These are phyloP conservation scores for Aspergillus hortae DNA, from an alignment of 2,329 filamentous ascomycete species.

Conservation along the genomic window DNA sequence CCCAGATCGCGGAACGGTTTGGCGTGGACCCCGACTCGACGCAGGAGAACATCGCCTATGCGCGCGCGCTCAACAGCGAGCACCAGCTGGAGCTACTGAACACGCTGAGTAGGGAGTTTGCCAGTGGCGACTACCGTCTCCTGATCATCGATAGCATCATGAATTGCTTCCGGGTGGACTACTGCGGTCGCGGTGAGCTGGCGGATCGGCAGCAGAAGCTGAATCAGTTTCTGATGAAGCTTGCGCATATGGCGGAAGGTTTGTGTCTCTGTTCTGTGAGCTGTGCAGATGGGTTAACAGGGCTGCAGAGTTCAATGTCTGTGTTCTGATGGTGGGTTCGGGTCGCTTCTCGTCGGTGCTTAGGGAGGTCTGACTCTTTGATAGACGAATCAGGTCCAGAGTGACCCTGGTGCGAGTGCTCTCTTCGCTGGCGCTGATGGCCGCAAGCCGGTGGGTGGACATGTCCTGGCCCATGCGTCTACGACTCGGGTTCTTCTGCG, in stretches of 20 bases:
- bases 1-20: slow-evolving; percentile 65
- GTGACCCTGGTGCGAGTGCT: slow-evolving; percentile 65
- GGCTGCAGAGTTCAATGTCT: slow-evolving; percentile 61
- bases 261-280: slow-evolving; percentile 6
- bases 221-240: slow-evolving; percentile 60
- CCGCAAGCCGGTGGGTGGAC: slow-evolving; percentile 63
- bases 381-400: slow-evolving; percentile 68
- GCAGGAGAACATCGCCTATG: slow-evolving; percentile 66
- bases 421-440: slow-evolving; percentile 66
- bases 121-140: slow-evolving; percentile 61
- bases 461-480: slow-evolving; percentile 67
- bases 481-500: slow-evolving; percentile 63
- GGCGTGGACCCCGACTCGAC: slow-evolving; percentile 56
- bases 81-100: slow-evolving; percentile 63
- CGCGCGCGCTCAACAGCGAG: slow-evolving; percentile 63
- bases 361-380: neutral
- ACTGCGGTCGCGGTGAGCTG: slow-evolving; percentile 63
- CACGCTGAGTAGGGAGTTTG: slow-evolving; percentile 58
- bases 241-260: slow-evolving; percentile 64
- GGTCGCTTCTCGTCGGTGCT: neutral
- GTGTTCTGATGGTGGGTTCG: slow-evolving; percentile 53
- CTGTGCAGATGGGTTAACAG: slow-evolving; percentile 6
- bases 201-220: slow-evolving; percentile 67
- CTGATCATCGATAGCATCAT: slow-evolving; percentile 69
- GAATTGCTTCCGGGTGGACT: slow-evolving; percentile 67